Conservation (phyloP, 2,329 filamentous ascomycete genomes). For the Calonectria henricotiae region DNA sequence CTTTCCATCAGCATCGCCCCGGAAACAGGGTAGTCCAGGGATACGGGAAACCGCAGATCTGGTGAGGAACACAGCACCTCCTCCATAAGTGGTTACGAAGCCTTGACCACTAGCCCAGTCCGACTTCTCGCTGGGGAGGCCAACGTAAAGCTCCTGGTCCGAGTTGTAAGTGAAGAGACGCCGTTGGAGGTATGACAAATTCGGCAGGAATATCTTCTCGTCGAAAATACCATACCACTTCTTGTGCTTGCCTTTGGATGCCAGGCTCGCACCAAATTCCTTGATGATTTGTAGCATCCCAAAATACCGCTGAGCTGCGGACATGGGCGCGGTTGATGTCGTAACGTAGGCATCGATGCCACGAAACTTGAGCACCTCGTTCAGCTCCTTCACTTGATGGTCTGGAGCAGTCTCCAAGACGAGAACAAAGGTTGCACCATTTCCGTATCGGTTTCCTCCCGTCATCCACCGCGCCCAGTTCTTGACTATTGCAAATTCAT, state of each 20-base stretch:
- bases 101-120: conserved; percentile 62
- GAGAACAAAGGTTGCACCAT: conserved; percentile 63
- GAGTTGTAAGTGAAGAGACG: conserved; percentile 58
- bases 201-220: conserved; percentile 66
- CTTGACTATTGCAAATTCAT: conserved; percentile 60
- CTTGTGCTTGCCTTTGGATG: conserved; percentile 58
- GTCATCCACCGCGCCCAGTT: conserved; percentile 67
- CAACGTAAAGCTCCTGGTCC: conserved; percentile 59
- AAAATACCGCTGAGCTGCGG: conserved; percentile 58
- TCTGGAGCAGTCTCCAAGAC: conserved; percentile 60
- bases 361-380: conserved; percentile 53
- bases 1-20: conserved; percentile 38
- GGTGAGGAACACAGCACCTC: conserved; percentile 64
- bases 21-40: conserved; percentile 60
- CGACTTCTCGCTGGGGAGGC: conserved; percentile 62
- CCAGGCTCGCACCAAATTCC: conserved; percentile 55
- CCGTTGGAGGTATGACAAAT: conserved; percentile 59
- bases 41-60: conserved; percentile 56
- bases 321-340: conserved; percentile 54
- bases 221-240: conserved; percentile 64
- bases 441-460: conserved; percentile 59
- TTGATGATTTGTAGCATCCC: conserved; percentile 59
- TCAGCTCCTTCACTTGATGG: conserved; percentile 55
- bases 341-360: conserved; percentile 62
- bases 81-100: conserved; percentile 62